These are phyloP conservation scores for Pugionium dolabratum DNA, from an alignment of 345 rosid genomes.

Conservation along the genomic window DNA sequence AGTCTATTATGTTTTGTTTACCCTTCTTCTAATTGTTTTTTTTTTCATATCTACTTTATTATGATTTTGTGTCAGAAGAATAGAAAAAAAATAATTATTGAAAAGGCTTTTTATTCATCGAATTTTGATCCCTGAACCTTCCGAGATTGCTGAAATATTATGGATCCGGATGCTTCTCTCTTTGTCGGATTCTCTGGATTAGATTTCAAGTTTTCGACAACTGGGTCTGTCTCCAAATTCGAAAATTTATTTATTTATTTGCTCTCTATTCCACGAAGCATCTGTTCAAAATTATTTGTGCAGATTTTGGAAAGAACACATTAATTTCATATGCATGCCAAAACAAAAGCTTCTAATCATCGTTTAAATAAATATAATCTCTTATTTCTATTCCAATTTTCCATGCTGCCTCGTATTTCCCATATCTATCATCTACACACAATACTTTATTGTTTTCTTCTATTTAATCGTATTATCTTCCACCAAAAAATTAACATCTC, in stretches of 20 bases:
- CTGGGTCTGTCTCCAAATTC: slow-evolving; percentile 37
- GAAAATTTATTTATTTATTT: slow-evolving; percentile 9
- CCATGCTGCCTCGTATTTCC: slow-evolving; percentile 35
- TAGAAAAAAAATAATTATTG: too few species aligned
- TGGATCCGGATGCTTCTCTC: slow-evolving; percentile 56
- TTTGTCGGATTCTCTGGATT: slow-evolving; percentile 46
- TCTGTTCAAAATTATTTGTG: slow-evolving; percentile 40
- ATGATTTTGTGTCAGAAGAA: slow-evolving; percentile 34
- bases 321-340: slow-evolving; percentile 36
- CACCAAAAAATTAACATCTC: neutral
- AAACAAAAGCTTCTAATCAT: slow-evolving; percentile 21
- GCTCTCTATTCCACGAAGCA: slow-evolving; percentile 36
- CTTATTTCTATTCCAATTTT: slow-evolving; percentile 31
- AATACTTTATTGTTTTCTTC: slow-evolving; percentile 6
- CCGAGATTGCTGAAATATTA: slow-evolving; percentile 43
- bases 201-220: slow-evolving; percentile 63
- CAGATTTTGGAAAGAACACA: slow-evolving; percentile 41
- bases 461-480: neutral
- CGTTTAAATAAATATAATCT: slow-evolving; percentile 22
- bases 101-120: slow-evolving; percentile 22
- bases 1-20: too few species aligned
- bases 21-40: neutral
- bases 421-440: neutral
- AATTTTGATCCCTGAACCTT: slow-evolving; percentile 54
- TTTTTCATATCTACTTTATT: neutral